Conservation (phyloP, 352 stramenopile genomes). For the Phytophthora chlamydospora region DNA sequence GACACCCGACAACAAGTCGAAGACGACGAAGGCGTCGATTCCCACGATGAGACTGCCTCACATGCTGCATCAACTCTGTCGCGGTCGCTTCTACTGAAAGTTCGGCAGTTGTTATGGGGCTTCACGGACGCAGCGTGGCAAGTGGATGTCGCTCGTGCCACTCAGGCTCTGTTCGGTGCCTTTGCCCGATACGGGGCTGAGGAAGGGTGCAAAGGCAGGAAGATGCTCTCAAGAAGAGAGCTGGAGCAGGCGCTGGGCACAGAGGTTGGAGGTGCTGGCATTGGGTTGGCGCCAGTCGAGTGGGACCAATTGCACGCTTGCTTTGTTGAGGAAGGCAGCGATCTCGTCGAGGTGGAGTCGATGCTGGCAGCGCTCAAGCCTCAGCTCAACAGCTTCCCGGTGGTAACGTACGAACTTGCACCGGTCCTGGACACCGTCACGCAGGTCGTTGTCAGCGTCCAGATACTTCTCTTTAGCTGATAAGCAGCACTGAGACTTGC, state of each 20-base stretch:
- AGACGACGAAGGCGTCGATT: conserved; percentile 3
- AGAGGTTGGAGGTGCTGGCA: conserved; percentile 25
- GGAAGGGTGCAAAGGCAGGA: conserved; percentile 24
- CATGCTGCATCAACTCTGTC: conserved; percentile 16
- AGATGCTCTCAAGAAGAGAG: conserved; percentile 40
- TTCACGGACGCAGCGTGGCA: conserved; percentile 56
- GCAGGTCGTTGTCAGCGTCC: conserved; percentile 58
- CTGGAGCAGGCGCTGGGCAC: conserved; percentile 48
- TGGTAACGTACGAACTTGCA: conserved; percentile 58
- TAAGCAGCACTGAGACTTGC: too few relatives aligned
- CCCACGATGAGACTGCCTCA: conserved; percentile 4
- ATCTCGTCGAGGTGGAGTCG: conserved; percentile 45
- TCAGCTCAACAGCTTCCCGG: conserved; percentile 35
- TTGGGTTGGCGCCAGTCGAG: conserved; percentile 42
- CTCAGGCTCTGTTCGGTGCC: conserved; percentile 17
- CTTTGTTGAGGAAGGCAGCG: conserved; percentile 47
- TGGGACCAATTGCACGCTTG: conserved; percentile 54
- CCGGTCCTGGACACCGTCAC: conserved; percentile 62
- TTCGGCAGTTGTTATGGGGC: conserved; percentile 59
- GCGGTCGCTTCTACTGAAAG: conserved; percentile 33
- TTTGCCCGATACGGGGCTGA: conserved; percentile 1
- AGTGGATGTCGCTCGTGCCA: conserved; percentile 38
- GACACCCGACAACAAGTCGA: conserved; percentile 13
- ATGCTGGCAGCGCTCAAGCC: conserved; percentile 47
- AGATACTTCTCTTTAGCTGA: conserved; percentile 42